Evolutionary conservation across 768 basidiomycete species (phyloP).

Genomic region (Polyporus arcularius): DNA sequence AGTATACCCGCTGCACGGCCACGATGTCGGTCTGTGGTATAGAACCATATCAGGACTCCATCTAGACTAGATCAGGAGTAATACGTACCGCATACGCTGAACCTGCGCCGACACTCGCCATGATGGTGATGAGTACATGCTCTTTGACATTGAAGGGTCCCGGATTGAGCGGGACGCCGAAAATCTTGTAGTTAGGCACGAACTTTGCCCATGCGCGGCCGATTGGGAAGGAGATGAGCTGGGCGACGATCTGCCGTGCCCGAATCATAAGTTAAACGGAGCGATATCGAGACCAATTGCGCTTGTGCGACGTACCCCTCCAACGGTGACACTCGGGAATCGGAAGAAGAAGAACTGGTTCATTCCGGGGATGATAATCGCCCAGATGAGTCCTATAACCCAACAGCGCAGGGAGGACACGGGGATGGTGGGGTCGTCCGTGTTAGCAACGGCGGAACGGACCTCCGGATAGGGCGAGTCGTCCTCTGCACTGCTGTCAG

Average conservation of each 20-base stretch:
- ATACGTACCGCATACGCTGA: slow-evolving; percentile 44
- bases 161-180: slow-evolving; percentile 67
- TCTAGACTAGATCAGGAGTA: background rate
- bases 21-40: slow-evolving; percentile 61
- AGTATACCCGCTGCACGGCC: slow-evolving; percentile 72
- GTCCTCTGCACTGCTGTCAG: slow-evolving; percentile 18
- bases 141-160: slow-evolving; percentile 74
- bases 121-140: slow-evolving; percentile 45
- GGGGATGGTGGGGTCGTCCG: slow-evolving; percentile 62
- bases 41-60: background rate
- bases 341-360: slow-evolving; percentile 83
- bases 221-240: slow-evolving; percentile 70
- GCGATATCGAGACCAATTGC: background rate
- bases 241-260: slow-evolving; percentile 56
- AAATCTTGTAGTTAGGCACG: slow-evolving; percentile 55
- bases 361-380: slow-evolving; percentile 56
- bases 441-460: slow-evolving; percentile 55
- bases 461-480: slow-evolving; percentile 33
- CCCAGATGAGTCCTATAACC: slow-evolving; percentile 55
- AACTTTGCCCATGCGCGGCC: slow-evolving; percentile 57
- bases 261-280: background rate
- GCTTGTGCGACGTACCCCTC: slow-evolving; percentile 35
- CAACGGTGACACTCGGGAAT: slow-evolving; percentile 64
- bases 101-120: slow-evolving; percentile 41
- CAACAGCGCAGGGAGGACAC: slow-evolving; percentile 45